phyloP scores from a whole-genome alignment of 768 basidiomycete species.

The Pholiota conissans region DNA sequence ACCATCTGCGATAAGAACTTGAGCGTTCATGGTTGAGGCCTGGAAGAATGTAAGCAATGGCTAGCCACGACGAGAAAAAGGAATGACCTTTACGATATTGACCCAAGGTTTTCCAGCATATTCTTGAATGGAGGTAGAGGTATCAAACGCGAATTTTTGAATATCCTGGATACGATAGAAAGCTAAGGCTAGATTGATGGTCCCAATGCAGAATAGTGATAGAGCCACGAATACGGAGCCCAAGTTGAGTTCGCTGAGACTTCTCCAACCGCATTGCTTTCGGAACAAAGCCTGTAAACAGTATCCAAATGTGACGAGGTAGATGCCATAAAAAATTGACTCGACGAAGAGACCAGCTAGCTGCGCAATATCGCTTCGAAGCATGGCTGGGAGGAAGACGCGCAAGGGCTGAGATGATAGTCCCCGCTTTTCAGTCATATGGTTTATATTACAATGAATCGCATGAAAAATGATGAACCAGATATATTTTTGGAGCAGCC shows the following conservation, averaged over 20 bases:
- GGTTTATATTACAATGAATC: background rate
- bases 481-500: background rate
- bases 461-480: too few species aligned
- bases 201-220: background rate
- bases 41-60: background rate
- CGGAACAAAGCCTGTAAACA: slow-evolving; percentile 2
- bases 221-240: background rate
- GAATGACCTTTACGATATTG: background rate
- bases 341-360: slow-evolving; percentile 14
- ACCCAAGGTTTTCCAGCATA: background rate
- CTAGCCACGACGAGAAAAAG: too few species aligned
- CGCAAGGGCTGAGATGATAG: too few species aligned
- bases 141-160: background rate
- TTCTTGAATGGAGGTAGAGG: background rate
- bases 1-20: background rate
- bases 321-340: slow-evolving; percentile 14
- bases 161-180: background rate
- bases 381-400: background rate
- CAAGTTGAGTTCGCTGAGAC: background rate
- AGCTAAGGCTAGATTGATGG: background rate
- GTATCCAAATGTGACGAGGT: slow-evolving; percentile 14
- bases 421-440: background rate
- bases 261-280: background rate
- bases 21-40: background rate
- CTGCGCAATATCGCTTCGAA: slow-evolving; percentile 11